These are phyloP conservation scores for Moesziomyces sp. DNA, from an alignment of 1,284 basidiomycete species.

Conservation along the genomic window DNA sequence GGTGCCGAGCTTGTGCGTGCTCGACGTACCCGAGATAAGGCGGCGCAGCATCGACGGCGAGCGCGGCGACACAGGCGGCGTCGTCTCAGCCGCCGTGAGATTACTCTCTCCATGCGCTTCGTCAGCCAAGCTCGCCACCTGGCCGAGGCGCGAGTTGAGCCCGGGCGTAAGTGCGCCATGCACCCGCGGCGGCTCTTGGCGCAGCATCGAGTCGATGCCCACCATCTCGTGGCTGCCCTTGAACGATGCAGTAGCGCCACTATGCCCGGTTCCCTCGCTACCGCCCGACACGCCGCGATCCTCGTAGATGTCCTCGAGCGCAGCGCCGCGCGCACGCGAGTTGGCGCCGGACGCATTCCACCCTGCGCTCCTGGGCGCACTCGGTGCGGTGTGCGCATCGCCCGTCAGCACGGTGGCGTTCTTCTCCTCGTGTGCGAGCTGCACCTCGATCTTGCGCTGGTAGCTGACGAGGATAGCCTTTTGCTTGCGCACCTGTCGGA, in stretches of 20 bases:
- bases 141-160: constrained; percentile 2
- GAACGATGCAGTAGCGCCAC: constrained; percentile 13
- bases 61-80: constrained; percentile 3
- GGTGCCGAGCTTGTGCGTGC: constrained; percentile 5
- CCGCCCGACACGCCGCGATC: constrained; percentile 18
- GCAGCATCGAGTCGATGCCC: constrained; percentile 21
- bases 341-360: no score
- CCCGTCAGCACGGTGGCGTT: constrained; percentile 13
- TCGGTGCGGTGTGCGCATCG: constrained; percentile 6
- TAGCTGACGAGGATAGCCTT: constrained; percentile 31
- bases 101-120: constrained; percentile 5
- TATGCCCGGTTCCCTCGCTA: constrained; percentile 14
- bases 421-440: constrained; percentile 26
- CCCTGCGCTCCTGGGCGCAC: background rate
- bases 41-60: constrained; percentile 15
- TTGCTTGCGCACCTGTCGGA: constrained; percentile 40
- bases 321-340: no score
- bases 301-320: constrained; percentile 29
- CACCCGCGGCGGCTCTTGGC: constrained; percentile 15
- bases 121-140: constrained; percentile 13
- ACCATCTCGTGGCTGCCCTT: constrained; percentile 26
- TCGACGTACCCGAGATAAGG: constrained; percentile 10
- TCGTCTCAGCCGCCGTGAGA: constrained; percentile 7
- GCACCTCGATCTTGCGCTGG: constrained; percentile 27
- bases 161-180: constrained; percentile 4